Evolutionary conservation across 1,139 yeast species (phyloP).

Genomic region (Pichia sp.): DNA sequence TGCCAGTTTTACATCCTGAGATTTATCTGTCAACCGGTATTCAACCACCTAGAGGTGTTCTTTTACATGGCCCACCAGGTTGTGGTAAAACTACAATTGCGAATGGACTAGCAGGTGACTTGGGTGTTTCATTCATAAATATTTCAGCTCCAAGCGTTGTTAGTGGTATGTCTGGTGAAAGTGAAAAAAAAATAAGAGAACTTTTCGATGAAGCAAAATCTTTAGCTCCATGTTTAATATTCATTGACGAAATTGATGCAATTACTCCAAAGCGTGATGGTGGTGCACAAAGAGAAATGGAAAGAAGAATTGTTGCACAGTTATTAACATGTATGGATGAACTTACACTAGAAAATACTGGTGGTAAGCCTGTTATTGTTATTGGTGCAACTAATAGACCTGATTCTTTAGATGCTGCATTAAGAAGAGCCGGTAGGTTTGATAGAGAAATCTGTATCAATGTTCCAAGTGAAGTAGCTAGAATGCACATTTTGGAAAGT

Average conservation of each 20-base stretch:
- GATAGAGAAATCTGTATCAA: slow-evolving; percentile 83
- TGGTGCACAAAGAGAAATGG: slow-evolving; percentile 98
- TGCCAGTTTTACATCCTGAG: slow-evolving; percentile 92
- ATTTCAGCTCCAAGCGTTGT: slow-evolving; percentile 95
- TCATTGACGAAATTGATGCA: slow-evolving; percentile 95
- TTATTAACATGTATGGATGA: slow-evolving; percentile 92
- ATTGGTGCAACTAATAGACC: slow-evolving; percentile 98
- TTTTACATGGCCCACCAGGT: slow-evolving; percentile 97
- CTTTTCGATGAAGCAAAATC: slow-evolving; percentile 87
- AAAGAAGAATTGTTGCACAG: slow-evolving; percentile 93
- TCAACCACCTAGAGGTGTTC: slow-evolving; percentile 94
- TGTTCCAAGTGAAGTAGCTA: slow-evolving; percentile 84
- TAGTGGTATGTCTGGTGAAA: slow-evolving; percentile 99
- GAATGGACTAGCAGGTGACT: slow-evolving; percentile 90
- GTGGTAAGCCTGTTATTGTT: slow-evolving; percentile 90
- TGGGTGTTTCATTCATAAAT: slow-evolving; percentile 86
- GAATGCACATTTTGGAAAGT: slow-evolving; percentile 68
- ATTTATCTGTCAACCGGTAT: slow-evolving; percentile 83
- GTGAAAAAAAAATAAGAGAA: slow-evolving; percentile 89
- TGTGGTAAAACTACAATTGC: slow-evolving; percentile 98
- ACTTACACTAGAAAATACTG: slow-evolving; percentile 76
- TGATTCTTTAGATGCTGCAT: slow-evolving; percentile 94
- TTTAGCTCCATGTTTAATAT: slow-evolving; percentile 86
- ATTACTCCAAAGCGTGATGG: slow-evolving; percentile 98
- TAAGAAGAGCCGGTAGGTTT: slow-evolving; percentile 95